A percentile compares a stretch with the other conserved stretches of the same genome.
phyloP scores from a whole-genome alignment of 805 yeast genomes.

The Citeromyces nyonsensis region DNA sequence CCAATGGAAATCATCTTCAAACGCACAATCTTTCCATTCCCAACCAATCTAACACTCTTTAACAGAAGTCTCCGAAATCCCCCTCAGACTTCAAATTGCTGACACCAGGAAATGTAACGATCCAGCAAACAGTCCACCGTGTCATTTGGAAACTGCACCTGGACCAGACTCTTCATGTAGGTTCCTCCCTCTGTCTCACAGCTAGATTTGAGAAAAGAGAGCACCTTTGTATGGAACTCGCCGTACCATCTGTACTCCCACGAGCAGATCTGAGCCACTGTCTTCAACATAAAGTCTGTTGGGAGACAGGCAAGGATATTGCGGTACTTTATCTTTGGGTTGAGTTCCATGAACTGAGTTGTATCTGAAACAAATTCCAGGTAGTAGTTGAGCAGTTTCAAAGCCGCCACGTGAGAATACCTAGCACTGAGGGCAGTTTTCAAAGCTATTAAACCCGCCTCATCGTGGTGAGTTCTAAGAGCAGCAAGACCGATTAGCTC shows the following conservation, averaged over 20 bases:
- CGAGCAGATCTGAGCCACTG: conserved; percentile 33
- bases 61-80: too few species aligned
- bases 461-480: conserved; percentile 27
- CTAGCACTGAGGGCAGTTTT: conserved; percentile 37
- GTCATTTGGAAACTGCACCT: conserved; percentile 16
- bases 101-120: conserved; percentile 13
- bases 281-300: conserved; percentile 16
- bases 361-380: conserved; percentile 10
- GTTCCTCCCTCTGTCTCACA: conserved; percentile 22
- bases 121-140: conserved; percentile 10
- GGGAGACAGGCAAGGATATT: conserved; percentile 4
- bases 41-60: too few species aligned
- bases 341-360: conserved; percentile 9
- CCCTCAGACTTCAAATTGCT: conserved; percentile 5
- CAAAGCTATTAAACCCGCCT: conserved; percentile 33
- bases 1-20: too few species aligned
- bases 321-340: conserved; percentile 4
- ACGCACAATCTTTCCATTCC: too few species aligned
- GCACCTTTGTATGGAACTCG: conserved; percentile 27
- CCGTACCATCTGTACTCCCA: conserved; percentile 58
- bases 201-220: conserved; percentile 22
- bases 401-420: conserved; percentile 47
- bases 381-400: conserved; percentile 29
- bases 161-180: conserved; percentile 20
- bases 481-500: conserved; percentile 49